Base-by-base conservation (phyloP, 208 protist genomes). In the Trypanosoma vivax region DNA sequence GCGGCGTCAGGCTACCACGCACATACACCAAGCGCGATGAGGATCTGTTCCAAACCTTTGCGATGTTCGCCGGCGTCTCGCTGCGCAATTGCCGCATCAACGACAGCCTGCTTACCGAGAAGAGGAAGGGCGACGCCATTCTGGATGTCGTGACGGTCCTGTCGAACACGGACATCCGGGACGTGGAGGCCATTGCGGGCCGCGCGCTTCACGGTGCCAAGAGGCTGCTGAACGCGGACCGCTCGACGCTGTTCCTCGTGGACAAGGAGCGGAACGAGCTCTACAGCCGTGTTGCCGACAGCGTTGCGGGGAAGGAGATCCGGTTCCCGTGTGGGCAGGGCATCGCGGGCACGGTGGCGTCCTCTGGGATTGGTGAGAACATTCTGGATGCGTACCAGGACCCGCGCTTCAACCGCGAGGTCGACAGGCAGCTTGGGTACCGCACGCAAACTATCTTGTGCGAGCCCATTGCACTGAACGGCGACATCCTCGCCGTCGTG, bases 241-340 rank as follows among this genome's bases (percentile, higher is more conserved):
- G 81, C 14, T 83, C 76, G n/a, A 66, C 81, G 21, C 57, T 89
- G 61, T 89, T 89, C 51, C 47, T 89, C 40, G 31, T 89, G 23
- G 81, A 89, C 64, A 86, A 89, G 65, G 81, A 89, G 67, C 81
- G 75, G 46, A 89, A 89, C 51, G 76, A 89, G 50, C 51, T 89
- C 63, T 89, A 83, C 72, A 83, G 75, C 39, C 55, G 62, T 21
- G 59, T 92, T 21, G 83, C 83, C 27, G 78, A 89, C 53, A 83
- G 70, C 41, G 68, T 73, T 38, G 49, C 53, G 9, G 76, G 70
- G 13, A 73, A 60, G 34, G 81, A 89, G 66, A 90, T 90, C 49
- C 76, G 82, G 24, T 86, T 90, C 60, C 65, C 82, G n/a, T 72
- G 50, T 16, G 73, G 75, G 9, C 55, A 86, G 33, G 82, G 85